These are phyloP conservation scores for Fusarium duplospermum DNA, from an alignment of 2,329 filamentous ascomycete species.

Conservation along the genomic window DNA sequence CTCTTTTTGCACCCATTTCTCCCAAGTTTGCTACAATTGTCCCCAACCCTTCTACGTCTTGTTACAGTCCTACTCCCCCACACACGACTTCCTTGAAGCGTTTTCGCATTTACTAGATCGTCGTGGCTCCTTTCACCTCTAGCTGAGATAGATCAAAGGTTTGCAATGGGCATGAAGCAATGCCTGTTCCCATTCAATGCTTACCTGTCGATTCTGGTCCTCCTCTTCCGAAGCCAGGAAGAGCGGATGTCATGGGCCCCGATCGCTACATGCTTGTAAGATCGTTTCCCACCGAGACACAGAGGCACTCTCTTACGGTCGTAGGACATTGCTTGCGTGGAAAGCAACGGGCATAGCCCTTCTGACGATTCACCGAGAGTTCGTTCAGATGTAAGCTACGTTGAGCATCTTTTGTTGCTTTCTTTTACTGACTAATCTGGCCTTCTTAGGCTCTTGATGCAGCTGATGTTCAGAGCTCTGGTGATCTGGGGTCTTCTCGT, in stretches of 20 bases:
- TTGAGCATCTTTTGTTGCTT: background rate
- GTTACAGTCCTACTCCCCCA: too few species aligned
- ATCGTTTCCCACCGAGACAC: background rate
- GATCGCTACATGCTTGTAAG: background rate
- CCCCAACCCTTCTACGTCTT: background rate
- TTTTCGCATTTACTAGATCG: background rate
- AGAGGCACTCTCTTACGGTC: background rate
- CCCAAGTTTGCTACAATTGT: background rate
- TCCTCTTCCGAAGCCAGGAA: constrained; percentile 7
- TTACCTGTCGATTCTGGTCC: constrained; percentile 6
- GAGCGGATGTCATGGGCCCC: constrained; percentile 3
- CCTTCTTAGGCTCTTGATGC: background rate
- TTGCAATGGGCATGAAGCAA: constrained; percentile 2
- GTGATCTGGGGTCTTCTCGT: background rate
- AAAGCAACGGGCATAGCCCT: background rate
- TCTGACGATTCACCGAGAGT: background rate
- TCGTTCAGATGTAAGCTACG: background rate
- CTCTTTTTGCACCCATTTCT: background rate
- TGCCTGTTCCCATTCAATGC: background rate
- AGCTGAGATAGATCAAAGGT: background rate
- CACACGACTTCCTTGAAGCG: too few species aligned
- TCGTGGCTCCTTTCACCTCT: background rate
- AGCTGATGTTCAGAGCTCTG: background rate
- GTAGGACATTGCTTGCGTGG: background rate
- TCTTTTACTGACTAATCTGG: background rate